Conservation (phyloP, 2,329 filamentous ascomycete genomes). For the Pestalotiopsis sp. region DNA sequence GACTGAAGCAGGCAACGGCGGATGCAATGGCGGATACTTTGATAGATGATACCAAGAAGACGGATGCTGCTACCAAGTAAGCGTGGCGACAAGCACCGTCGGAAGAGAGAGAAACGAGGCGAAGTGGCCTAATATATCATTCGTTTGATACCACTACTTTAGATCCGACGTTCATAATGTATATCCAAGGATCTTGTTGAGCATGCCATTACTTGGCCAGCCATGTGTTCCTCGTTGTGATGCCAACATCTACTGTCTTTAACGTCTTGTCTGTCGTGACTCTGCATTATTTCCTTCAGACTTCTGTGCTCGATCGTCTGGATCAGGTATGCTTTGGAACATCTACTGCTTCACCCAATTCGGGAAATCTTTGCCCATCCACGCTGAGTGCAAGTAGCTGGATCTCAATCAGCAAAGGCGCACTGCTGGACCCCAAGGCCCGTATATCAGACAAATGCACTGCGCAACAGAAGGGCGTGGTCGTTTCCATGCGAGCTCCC, state of each 20-base stretch:
- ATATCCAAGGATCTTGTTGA: not conserved
- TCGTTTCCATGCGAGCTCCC: no score
- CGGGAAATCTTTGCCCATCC: not conserved
- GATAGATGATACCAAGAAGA: conserved; percentile 29
- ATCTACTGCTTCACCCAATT: not conserved
- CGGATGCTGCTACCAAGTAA: conserved; percentile 12
- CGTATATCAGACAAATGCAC: no score
- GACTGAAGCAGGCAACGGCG: conserved; percentile 65
- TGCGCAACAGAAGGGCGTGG: no score
- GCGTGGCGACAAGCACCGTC: not conserved
- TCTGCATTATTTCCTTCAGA: not conserved
- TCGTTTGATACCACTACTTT: not conserved
- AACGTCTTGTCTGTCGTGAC: not conserved
- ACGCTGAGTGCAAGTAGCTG: not conserved
- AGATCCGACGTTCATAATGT: not conserved
- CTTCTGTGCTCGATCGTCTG: not conserved
- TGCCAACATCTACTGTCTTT: not conserved
- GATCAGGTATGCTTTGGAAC: not conserved
- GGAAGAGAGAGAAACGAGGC: not conserved
- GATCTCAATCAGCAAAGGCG: no score
- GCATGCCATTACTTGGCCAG: not conserved
- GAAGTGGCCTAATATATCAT: not conserved
- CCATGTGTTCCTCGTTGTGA: not conserved
- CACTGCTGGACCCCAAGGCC: no score
- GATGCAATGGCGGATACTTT: conserved; percentile 61